Evolutionary conservation across 768 basidiomycete genomes (phyloP).

Genomic region (Serpula lacrymans): DNA sequence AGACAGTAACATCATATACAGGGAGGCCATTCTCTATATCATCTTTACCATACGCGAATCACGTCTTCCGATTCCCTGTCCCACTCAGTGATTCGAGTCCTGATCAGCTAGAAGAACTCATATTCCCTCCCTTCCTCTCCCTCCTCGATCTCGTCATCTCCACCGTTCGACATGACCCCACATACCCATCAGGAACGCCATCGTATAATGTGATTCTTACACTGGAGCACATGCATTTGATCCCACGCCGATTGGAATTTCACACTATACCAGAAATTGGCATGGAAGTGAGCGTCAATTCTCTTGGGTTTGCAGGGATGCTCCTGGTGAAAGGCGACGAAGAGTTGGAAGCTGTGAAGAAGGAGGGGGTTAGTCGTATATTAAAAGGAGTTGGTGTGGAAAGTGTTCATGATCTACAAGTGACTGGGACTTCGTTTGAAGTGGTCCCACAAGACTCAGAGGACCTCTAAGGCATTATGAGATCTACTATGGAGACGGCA

Average conservation of each 20-base stretch:
- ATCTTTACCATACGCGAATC: slow-evolving; percentile 75
- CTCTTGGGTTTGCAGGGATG: slow-evolving; percentile 89
- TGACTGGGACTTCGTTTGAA: slow-evolving; percentile 44
- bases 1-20: slow-evolving; percentile 25
- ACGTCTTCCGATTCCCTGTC: slow-evolving; percentile 52
- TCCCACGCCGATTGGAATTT: slow-evolving; percentile 72
- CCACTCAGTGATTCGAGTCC: slow-evolving; percentile 17
- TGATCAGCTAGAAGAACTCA: slow-evolving; percentile 44
- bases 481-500: no score
- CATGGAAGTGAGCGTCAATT: slow-evolving; percentile 70
- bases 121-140: slow-evolving; percentile 63
- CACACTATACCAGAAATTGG: slow-evolving; percentile 51
- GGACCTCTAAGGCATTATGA: no score
- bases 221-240: slow-evolving; percentile 77
- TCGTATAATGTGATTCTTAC: slow-evolving; percentile 87
- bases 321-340: slow-evolving; percentile 79
- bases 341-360: slow-evolving; percentile 67
- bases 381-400: slow-evolving; percentile 60
- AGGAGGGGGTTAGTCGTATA: slow-evolving; percentile 60
- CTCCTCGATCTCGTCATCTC: slow-evolving; percentile 77
- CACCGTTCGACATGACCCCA: slow-evolving; percentile 63
- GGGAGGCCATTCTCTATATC: slow-evolving; percentile 72
- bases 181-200: slow-evolving; percentile 59
- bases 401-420: slow-evolving; percentile 67
- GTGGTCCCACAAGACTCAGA: no score